Percentiles rank a stretch among this genome's conserved stretches.
Conservation (phyloP, 345 rosid species). For the Brassica rapa region DNA sequence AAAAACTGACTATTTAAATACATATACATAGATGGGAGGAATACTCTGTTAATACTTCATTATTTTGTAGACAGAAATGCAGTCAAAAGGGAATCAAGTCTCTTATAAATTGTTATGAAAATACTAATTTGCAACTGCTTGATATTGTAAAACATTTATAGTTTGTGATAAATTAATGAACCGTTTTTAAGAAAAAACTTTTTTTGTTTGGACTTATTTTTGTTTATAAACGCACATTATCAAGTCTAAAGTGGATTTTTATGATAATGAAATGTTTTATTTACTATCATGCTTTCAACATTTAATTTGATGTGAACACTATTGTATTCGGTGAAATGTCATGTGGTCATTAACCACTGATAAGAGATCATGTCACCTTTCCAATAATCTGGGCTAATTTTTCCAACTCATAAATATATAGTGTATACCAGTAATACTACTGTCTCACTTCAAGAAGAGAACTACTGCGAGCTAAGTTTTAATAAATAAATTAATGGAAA, state of each 20-base stretch:
- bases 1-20: neutral
- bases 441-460: conserved; percentile 6
- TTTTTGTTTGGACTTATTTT: no score
- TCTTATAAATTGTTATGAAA: neutral
- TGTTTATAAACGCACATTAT: no score
- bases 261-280: no score
- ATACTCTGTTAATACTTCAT: neutral
- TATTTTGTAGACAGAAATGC: neutral
- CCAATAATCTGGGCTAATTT: conserved; percentile 2
- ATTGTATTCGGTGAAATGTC: conserved; percentile 29
- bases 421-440: conserved; percentile 23
- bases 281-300: conserved; percentile 23
- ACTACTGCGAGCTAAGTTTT: neutral
- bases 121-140: neutral
- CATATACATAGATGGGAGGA: neutral
- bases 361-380: conserved; percentile 17
- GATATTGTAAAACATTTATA: neutral
- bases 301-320: conserved; percentile 24
- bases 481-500: neutral
- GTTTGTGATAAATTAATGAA: neutral
- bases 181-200: neutral
- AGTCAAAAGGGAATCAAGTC: neutral
- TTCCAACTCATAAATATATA: conserved; percentile 27
- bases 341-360: conserved; percentile 31
- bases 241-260: no score